Percentiles rank a stretch among this genome's conserved stretches.
Evolutionary conservation across 73 alveolate genomes (phyloP).

Genomic region (Paramecium tetraurelia): DNA sequence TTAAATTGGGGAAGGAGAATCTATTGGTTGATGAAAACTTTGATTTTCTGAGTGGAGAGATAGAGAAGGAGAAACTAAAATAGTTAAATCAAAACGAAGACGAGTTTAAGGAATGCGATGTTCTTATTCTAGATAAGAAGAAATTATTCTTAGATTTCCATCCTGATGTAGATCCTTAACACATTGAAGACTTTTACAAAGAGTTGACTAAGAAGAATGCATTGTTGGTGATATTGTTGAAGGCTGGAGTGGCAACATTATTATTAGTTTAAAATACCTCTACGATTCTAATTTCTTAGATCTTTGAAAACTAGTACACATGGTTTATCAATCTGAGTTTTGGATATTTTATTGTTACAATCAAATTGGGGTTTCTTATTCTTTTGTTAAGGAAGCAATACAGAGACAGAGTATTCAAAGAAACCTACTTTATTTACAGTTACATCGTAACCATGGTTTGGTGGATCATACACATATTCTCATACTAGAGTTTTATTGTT

Average conservation of each 20-base stretch:
- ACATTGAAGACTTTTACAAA: not conserved
- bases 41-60: not conserved
- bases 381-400: not conserved
- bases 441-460: not conserved
- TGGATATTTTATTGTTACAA: not conserved
- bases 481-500: not conserved
- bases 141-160: conserved; percentile 10
- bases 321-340: not conserved
- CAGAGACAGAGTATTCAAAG: not conserved
- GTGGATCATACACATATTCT: conserved; percentile 2
- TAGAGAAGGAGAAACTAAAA: conserved; percentile 17
- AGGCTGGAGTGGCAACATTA: not conserved
- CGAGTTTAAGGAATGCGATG: not conserved
- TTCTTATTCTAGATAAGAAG: not conserved
- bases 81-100: not conserved
- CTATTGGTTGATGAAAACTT: not conserved
- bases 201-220: not conserved
- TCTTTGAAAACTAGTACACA: not conserved
- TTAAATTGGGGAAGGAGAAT: not conserved
- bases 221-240: not conserved
- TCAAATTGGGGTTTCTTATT: not conserved
- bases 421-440: not conserved
- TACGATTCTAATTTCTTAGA: not conserved
- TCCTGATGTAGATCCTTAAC: not conserved
- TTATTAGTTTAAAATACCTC: not conserved